Evolutionary conservation across 768 basidiomycete genomes (phyloP).

Genomic region (Amylocystis lapponica): DNA sequence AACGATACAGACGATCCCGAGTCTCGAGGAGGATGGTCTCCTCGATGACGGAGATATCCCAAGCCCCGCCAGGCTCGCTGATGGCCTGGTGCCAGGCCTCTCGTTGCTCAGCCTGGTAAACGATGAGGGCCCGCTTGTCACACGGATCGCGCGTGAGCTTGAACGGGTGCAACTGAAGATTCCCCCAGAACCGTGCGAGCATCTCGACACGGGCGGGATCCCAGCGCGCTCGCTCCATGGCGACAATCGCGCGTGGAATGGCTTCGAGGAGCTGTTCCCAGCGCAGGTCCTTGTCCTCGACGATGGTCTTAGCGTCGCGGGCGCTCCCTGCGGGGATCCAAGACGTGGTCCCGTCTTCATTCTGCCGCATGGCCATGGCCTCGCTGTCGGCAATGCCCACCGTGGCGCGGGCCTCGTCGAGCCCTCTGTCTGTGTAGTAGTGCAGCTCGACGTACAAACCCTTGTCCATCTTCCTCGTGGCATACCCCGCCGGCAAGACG

Average conservation of each 20-base stretch:
- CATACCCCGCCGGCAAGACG: too few species aligned
- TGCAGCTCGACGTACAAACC: too few species aligned
- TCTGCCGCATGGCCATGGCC: too few species aligned
- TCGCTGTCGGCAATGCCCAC: too few species aligned
- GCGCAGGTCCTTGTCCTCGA: neutral
- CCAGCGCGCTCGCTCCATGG: neutral
- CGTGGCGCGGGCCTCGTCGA: too few species aligned
- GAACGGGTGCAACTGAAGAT: neutral
- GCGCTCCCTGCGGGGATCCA: neutral
- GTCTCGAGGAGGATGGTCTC: neutral
- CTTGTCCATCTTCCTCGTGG: too few species aligned
- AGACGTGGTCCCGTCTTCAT: neutral
- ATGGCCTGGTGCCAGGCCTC: constrained; percentile 1
- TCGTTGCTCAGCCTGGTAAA: neutral
- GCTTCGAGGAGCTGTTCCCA: neutral
- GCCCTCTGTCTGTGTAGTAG: too few species aligned
- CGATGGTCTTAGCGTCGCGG: neutral
- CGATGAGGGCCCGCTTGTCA: neutral
- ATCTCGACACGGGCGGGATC: neutral
- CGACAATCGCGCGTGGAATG: neutral
- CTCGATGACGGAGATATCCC: neutral
- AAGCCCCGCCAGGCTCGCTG: neutral
- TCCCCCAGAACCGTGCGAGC: neutral
- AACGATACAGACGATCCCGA: neutral
- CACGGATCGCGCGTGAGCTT: neutral